Evolutionary conservation across 2,329 filamentous ascomycete species (phyloP).

Genomic region (Hypoxylon sp.): DNA sequence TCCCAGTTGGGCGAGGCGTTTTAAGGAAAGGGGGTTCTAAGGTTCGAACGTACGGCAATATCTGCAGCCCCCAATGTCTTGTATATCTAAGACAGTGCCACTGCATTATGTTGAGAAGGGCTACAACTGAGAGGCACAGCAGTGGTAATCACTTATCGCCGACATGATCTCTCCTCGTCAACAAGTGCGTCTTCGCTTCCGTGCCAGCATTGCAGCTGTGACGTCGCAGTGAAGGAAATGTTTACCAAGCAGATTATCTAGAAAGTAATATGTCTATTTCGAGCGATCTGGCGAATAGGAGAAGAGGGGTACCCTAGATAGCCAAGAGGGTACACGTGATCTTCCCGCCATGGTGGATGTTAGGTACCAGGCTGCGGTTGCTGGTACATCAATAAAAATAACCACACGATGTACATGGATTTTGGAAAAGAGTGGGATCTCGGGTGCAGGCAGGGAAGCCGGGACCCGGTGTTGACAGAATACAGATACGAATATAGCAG

Average conservation of each 20-base stretch:
- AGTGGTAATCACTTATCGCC: conserved; percentile 5
- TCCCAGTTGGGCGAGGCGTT: conserved; percentile 8
- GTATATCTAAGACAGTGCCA: conserved; percentile 39
- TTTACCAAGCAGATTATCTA: conserved; percentile 15
- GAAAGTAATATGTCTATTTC: conserved; percentile 28
- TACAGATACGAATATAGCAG: not conserved
- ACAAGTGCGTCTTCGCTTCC: conserved; percentile 8
- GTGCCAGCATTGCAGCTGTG: conserved; percentile 8
- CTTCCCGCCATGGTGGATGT: conserved; percentile 41
- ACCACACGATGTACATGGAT: not conserved
- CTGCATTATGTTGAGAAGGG: conserved; percentile 25
- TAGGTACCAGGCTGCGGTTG: conserved; percentile 4
- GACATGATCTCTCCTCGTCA: conserved; percentile 3
- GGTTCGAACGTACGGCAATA: conserved; percentile 15
- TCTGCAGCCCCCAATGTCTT: conserved; percentile 34
- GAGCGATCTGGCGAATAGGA: conserved; percentile 35
- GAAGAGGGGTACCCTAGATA: conserved; percentile 16
- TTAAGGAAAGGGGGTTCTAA: conserved; percentile 5
- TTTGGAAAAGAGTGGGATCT: conserved; percentile 17
- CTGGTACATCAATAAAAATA: conserved; percentile 28
- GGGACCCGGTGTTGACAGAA: conserved; percentile 17
- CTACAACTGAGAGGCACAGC: conserved; percentile 26
- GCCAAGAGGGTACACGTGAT: conserved; percentile 46
- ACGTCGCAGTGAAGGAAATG: conserved; percentile 30
- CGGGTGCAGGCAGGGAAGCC: not conserved